A percentile compares a stretch with the other conserved stretches of the same genome.
These are phyloP conservation scores for Venturia carpophila DNA, from an alignment of 2,329 filamentous ascomycete genomes.

Conservation along the genomic window DNA sequence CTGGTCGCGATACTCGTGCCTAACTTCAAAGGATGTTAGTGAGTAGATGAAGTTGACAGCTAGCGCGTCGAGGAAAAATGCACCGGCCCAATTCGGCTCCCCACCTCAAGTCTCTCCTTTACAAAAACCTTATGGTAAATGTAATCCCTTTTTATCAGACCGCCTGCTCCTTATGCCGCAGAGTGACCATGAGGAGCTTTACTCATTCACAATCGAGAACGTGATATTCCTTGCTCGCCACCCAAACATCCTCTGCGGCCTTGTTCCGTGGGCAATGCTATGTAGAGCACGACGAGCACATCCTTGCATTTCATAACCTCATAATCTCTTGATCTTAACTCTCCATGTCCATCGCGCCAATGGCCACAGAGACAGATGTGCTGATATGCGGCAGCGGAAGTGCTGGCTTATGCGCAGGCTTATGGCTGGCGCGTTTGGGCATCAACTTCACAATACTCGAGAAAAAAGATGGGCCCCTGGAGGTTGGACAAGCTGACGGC, in stretches of 20 bases:
- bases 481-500: constrained; percentile 55
- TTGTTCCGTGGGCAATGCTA: not conserved
- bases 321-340: not conserved
- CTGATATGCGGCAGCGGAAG: constrained; percentile 55
- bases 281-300: not conserved
- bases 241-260: not conserved
- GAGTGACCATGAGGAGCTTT: not conserved
- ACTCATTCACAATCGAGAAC: not conserved
- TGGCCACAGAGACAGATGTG: constrained; percentile 37
- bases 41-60: not conserved
- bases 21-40: not conserved
- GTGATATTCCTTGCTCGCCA: not conserved
- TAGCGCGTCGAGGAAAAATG: not conserved
- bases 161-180: not conserved
- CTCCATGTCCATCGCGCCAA: not conserved
- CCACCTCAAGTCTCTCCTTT: not conserved
- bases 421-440: constrained; percentile 53
- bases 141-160: not conserved
- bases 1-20: too few species aligned
- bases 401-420: constrained; percentile 53
- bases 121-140: not conserved
- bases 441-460: constrained; percentile 53
- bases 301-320: not conserved
- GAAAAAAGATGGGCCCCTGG: constrained; percentile 45
- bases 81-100: not conserved